phyloP scores from a whole-genome alignment of 164 flowering plant genomes.

The Dillenia turbinata region DNA sequence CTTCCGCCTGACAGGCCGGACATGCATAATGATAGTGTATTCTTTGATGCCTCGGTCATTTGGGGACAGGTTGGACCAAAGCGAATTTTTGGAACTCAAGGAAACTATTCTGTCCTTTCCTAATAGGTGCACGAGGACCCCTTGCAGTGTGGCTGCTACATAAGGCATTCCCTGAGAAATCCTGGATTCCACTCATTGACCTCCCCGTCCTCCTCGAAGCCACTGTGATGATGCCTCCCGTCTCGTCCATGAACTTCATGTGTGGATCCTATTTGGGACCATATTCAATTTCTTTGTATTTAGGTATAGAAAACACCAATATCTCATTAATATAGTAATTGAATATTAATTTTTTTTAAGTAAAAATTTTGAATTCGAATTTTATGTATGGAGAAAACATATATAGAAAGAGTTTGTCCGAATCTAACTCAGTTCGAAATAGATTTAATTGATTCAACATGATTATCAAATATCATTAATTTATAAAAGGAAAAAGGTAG shows the following conservation, averaged over 20 bases:
- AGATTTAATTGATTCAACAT: no score
- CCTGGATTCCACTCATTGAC: slow-evolving; percentile 10
- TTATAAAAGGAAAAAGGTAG: no score
- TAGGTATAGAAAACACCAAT: no score
- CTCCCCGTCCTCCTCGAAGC: slow-evolving; percentile 1
- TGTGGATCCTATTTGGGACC: not conserved
- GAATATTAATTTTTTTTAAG: no score
- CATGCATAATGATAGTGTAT: not conserved
- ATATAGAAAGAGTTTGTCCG: no score
- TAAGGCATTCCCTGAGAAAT: not conserved
- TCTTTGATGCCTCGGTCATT: slow-evolving; percentile 1
- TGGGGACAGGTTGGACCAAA: slow-evolving; percentile 6
- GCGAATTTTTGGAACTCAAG: not conserved
- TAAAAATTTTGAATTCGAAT: no score
- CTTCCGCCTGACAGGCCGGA: slow-evolving; percentile 9
- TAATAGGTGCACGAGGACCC: not conserved
- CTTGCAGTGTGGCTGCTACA: not conserved
- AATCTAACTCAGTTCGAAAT: no score
- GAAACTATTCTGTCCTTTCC: slow-evolving; percentile 1
- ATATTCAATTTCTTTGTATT: no score
- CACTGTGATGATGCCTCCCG: not conserved
- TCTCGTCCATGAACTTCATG: not conserved
- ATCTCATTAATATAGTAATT: no score
- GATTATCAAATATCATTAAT: no score
- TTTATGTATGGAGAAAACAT: no score